These are phyloP conservation scores for Sugiyamaella marilandica DNA, from an alignment of 805 yeast genomes.

Conservation along the genomic window DNA sequence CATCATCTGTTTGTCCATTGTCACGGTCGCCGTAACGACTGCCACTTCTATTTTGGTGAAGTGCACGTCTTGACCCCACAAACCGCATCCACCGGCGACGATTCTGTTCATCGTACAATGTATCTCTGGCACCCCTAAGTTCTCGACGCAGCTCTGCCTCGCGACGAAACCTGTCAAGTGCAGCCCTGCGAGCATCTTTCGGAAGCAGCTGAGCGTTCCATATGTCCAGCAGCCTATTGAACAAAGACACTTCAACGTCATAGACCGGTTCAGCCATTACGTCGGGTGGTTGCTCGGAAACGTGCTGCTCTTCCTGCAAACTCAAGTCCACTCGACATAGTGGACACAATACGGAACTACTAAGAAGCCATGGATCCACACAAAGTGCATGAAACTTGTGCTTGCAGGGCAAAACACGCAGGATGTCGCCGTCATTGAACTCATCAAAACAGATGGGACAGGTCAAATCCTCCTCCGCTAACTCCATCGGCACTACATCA, in stretches of 20 bases:
- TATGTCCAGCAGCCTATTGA: slow-evolving; percentile 28
- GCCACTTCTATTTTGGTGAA: slow-evolving; percentile 7
- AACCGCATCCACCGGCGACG: slow-evolving; percentile 20
- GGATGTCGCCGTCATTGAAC: slow-evolving; percentile 54
- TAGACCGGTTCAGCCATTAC: slow-evolving; percentile 10
- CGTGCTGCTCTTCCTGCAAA: slow-evolving; percentile 21
- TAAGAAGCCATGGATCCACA: slow-evolving; percentile 76
- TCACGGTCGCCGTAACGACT: background rate
- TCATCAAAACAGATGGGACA: slow-evolving; percentile 80
- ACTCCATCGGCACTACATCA: slow-evolving; percentile 24
- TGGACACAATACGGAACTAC: slow-evolving; percentile 76
- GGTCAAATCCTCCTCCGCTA: slow-evolving; percentile 21
- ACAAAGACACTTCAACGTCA: slow-evolving; percentile 21
- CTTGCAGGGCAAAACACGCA: slow-evolving; percentile 71
- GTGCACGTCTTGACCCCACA: slow-evolving; percentile 18
- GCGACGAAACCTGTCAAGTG: slow-evolving; percentile 24
- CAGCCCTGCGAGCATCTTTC: slow-evolving; percentile 25
- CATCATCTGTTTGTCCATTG: background rate
- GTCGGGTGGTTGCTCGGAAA: slow-evolving; percentile 20
- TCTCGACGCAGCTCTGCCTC: slow-evolving; percentile 26
- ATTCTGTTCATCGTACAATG: slow-evolving; percentile 17
- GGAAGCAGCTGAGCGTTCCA: slow-evolving; percentile 32
- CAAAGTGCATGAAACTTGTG: slow-evolving; percentile 80
- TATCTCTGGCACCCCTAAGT: slow-evolving; percentile 13
- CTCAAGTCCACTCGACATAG: slow-evolving; percentile 67